Conservation (phyloP, 495 filamentous ascomycete species). For the Aspergillus ostianus region DNA sequence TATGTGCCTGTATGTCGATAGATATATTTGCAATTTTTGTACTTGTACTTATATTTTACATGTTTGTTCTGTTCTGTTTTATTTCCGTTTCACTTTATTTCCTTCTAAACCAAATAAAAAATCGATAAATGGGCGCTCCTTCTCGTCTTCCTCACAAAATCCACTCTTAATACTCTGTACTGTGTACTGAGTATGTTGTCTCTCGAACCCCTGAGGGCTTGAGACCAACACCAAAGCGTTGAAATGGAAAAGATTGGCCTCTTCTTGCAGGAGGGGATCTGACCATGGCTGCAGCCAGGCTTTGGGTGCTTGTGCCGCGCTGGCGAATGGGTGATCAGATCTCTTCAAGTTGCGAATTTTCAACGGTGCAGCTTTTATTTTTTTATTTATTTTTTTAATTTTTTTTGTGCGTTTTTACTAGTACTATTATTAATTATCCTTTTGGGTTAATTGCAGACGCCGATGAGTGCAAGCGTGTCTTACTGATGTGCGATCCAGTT, state of each 20-base stretch:
- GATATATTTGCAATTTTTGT: not conserved
- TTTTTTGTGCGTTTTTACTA: not conserved
- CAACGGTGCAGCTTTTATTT: conserved; percentile 17
- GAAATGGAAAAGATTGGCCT: not conserved
- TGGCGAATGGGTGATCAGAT: conserved; percentile 19
- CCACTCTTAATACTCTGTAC: not conserved
- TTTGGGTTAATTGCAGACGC: conserved; percentile 15
- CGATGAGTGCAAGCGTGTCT: conserved; percentile 10
- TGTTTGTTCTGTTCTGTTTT: not conserved
- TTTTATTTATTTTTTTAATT: not conserved
- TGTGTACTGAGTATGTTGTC: not conserved
- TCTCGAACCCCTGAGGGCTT: not conserved
- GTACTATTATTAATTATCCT: not conserved
- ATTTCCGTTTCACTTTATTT: not conserved
- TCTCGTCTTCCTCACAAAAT: not conserved
- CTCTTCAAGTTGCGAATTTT: conserved; percentile 18
- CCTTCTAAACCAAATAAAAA: not conserved
- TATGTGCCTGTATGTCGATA: conserved; percentile 2
- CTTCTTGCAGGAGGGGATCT: conserved; percentile 18
- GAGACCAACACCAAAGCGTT: not conserved
- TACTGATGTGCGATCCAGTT: conserved; percentile 22
- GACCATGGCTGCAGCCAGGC: conserved; percentile 21
- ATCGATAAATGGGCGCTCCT: not conserved
- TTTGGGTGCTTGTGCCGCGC: conserved; percentile 15
- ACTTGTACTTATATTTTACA: not conserved